phyloP scores from a whole-genome alignment of 768 basidiomycete species.

The Mycena leptocephala region DNA sequence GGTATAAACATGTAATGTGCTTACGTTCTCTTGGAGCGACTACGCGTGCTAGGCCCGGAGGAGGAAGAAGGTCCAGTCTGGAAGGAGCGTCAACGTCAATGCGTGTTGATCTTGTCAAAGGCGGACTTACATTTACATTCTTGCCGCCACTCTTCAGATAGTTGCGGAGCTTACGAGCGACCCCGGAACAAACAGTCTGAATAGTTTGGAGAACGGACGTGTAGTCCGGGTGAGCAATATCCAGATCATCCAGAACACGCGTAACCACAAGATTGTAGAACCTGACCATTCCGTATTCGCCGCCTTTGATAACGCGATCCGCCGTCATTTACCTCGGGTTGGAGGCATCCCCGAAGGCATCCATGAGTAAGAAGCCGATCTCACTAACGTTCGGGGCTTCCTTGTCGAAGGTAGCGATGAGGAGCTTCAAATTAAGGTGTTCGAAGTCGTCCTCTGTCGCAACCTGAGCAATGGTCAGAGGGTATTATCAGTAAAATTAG shows the following conservation, averaged over 20 bases:
- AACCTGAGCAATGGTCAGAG: neutral
- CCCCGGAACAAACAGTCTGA: neutral
- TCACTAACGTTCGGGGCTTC: neutral
- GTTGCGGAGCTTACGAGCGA: neutral
- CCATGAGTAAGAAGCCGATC: neutral
- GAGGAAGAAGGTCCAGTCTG: neutral
- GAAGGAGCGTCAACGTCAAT: neutral
- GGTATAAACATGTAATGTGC: neutral
- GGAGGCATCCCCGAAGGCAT: neutral
- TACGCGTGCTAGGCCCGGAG: neutral
- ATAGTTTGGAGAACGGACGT: neutral
- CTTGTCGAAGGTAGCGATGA: neutral
- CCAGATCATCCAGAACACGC: neutral
- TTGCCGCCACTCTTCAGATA: neutral
- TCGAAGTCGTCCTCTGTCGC: neutral
- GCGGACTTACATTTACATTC: neutral
- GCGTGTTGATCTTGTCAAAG: neutral
- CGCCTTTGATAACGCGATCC: neutral
- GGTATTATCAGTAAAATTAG: neutral
- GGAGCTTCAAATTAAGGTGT: neutral
- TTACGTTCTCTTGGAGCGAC: constrained; percentile 5
- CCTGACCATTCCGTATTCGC: neutral
- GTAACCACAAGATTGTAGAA: neutral
- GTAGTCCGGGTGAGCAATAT: neutral
- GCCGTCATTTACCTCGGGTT: neutral